Evolutionary conservation across 129 eudicot genomes (phyloP), one percentile per base, ranked within the genome.

Genomic region (Helichrysum umbraculigerum): DNA sequence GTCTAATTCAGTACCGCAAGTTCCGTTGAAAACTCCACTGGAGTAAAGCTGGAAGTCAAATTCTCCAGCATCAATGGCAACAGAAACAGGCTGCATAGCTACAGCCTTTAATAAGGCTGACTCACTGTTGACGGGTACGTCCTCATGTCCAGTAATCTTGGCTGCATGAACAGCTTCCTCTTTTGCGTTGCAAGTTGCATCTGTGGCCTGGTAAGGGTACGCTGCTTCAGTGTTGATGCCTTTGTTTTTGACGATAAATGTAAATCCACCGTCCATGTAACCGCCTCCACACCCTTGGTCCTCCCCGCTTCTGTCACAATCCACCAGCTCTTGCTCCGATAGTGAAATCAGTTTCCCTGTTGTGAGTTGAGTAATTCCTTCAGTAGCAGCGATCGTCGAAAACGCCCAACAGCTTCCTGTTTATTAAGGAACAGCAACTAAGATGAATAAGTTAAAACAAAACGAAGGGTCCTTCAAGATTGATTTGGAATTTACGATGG

Each of bases 321-420:
- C 93, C 5, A 90, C 77, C 54, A 90, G 91, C 62, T 90, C 93
- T 80, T 90, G 96, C 79, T 91, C 97, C 0, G 97, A 91, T 28
- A 91, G 66, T 25, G 97, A 86, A 19, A 91, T 86, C 22, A 91
- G 32, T 25, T 86, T 76, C n/a, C 81, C 85, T 5, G 97, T 88
- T 66, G 78, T 88, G 33, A 91, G 78, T 19, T 84, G 81, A 78
- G 85, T 88, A 69, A 91, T 91, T 63, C 97, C 97, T 72, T 88
- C 97, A 5, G 85, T 85, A 7, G 83, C 91, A 17, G 77, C 93
- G 32, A 91, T 84, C 1, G 93, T 81, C 1, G 97, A 88, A 79
- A 91, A 91, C 33, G 97, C 91, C 97, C 97, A 91, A 72, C 97
- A 91, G 76, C 97, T 91, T 12, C 97, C 97, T 91, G 80, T 75